These are phyloP conservation scores for Phialocephala subalpina DNA, from an alignment of 2,329 filamentous ascomycete genomes.

Conservation along the genomic window DNA sequence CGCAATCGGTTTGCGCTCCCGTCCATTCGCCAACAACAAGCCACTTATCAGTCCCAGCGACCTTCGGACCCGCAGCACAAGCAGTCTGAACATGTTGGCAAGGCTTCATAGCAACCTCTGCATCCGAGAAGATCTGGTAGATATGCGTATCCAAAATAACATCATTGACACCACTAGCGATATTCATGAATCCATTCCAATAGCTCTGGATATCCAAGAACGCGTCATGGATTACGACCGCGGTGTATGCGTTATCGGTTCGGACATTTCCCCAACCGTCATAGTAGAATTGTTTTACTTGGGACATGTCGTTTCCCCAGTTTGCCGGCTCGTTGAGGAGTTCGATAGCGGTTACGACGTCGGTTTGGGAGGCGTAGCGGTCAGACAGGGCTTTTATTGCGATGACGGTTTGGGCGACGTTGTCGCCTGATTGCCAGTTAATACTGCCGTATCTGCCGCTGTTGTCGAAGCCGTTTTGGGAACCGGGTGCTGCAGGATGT, in stretches of 20 bases:
- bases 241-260: slow-evolving; percentile 51
- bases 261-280: slow-evolving; percentile 59
- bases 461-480: slow-evolving; percentile 75
- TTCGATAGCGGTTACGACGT: slow-evolving; percentile 52
- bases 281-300: slow-evolving; percentile 53
- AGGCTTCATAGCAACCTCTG: slow-evolving; percentile 47
- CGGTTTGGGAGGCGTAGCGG: slow-evolving; percentile 49
- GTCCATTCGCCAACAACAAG: slow-evolving; percentile 54
- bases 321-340: slow-evolving; percentile 51
- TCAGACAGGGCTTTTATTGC: slow-evolving; percentile 49
- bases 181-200: slow-evolving; percentile 70
- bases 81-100: slow-evolving; percentile 50
- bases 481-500: slow-evolving; percentile 57
- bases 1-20: slow-evolving; percentile 52
- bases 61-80: slow-evolving; percentile 46
- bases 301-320: slow-evolving; percentile 46
- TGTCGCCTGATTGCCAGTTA: slow-evolving; percentile 55
- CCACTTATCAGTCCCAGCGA: slow-evolving; percentile 45
- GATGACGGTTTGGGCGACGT: slow-evolving; percentile 45
- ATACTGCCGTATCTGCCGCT: slow-evolving; percentile 59
- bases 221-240: slow-evolving; percentile 66
- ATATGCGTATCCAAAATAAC: slow-evolving; percentile 54
- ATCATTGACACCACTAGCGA: slow-evolving; percentile 49
- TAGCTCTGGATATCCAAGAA: slow-evolving; percentile 57
- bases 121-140: slow-evolving; percentile 51